Percentiles rank a stretch among this genome's conserved stretches.
Conservation (phyloP, 2,329 filamentous ascomycete species). For the Aspergillus melleus region DNA sequence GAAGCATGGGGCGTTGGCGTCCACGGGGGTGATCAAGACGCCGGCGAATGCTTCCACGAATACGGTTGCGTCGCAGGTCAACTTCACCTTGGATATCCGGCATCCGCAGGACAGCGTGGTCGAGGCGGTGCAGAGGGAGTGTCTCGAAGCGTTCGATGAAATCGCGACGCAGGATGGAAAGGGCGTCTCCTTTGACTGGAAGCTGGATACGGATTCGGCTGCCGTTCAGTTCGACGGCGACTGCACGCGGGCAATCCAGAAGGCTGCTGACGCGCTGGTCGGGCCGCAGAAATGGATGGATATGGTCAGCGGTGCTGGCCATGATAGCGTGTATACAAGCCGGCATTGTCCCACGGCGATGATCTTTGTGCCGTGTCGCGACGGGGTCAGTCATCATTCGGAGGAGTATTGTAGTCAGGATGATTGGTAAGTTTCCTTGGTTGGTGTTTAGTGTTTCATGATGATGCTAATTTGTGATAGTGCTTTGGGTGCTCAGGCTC, state of each 20-base stretch:
- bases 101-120: constrained; percentile 57
- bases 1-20: constrained; percentile 58
- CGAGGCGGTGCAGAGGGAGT: constrained; percentile 53
- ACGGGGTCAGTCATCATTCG: constrained; percentile 61
- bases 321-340: constrained; percentile 60
- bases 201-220: constrained; percentile 56
- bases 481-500: constrained; percentile 43
- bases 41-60: constrained; percentile 63
- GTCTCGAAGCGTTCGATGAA: constrained; percentile 54
- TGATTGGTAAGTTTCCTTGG: constrained; percentile 30
- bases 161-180: constrained; percentile 58
- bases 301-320: constrained; percentile 60
- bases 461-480: constrained; percentile 14
- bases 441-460: background rate
- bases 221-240: constrained; percentile 62
- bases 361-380: constrained; percentile 62
- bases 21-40: constrained; percentile 64
- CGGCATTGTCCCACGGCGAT: constrained; percentile 58
- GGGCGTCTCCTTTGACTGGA: constrained; percentile 53
- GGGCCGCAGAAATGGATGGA: constrained; percentile 47
- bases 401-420: constrained; percentile 57
- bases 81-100: constrained; percentile 67
- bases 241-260: constrained; percentile 61
- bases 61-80: constrained; percentile 64
- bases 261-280: constrained; percentile 56